Conservation (phyloP, 2,329 filamentous ascomycete species). For the Exophiala xenobiotica region DNA sequence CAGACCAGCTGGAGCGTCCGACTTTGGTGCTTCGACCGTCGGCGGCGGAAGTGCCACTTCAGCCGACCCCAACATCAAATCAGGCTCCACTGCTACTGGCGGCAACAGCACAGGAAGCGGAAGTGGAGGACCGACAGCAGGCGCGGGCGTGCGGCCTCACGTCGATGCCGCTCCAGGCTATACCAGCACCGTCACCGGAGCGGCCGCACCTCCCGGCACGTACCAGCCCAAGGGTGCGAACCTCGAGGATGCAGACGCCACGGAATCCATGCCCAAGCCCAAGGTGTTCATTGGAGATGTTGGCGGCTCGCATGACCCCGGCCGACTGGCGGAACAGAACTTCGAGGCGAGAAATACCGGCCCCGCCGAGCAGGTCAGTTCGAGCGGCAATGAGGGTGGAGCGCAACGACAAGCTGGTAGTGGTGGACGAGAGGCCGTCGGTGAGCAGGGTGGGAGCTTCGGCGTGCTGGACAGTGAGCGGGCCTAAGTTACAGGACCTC, state of each 20-base stretch:
- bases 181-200: slow-evolving; percentile 23
- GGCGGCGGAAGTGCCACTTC: slow-evolving; percentile 22
- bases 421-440: slow-evolving; percentile 25
- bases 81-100: not conserved
- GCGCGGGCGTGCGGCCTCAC: slow-evolving; percentile 9
- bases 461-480: slow-evolving; percentile 23
- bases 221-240: slow-evolving; percentile 54
- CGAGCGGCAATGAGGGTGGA: slow-evolving; percentile 31
- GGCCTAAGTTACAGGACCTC: slow-evolving; percentile 12
- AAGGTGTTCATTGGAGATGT: slow-evolving; percentile 54
- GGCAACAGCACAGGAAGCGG: not conserved
- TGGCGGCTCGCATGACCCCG: slow-evolving; percentile 57
- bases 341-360: slow-evolving; percentile 37
- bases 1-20: slow-evolving; percentile 24
- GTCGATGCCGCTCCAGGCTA: slow-evolving; percentile 32
- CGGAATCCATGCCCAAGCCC: slow-evolving; percentile 39
- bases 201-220: slow-evolving; percentile 29
- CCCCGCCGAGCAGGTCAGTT: slow-evolving; percentile 2
- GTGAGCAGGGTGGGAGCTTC: slow-evolving; percentile 13
- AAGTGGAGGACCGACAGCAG: not conserved
- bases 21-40: slow-evolving; percentile 16
- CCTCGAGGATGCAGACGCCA: slow-evolving; percentile 44
- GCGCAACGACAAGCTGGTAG: slow-evolving; percentile 26
- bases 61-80: slow-evolving; percentile 26
- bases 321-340: slow-evolving; percentile 44